Conservation (phyloP, 345 rosid genomes). For the Draba incana region DNA sequence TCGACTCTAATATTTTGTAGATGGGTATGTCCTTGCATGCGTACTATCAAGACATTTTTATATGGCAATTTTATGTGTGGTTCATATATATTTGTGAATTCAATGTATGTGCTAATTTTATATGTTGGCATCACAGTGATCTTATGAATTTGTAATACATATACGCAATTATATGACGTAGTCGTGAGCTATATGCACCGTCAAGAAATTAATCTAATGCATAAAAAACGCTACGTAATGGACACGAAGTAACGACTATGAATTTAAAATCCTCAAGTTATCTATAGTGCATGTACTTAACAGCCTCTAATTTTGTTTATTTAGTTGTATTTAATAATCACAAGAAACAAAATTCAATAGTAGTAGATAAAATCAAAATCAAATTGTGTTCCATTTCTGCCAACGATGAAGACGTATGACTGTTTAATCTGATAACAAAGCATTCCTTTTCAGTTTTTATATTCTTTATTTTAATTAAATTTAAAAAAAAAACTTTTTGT, state of each 20-base stretch:
- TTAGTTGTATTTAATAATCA: neutral
- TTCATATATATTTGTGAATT: neutral
- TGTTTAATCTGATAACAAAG: conserved; percentile 29
- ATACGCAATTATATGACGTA: conserved; percentile 5
- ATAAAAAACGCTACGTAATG: conserved; percentile 26
- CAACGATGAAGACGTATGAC: conserved; percentile 34
- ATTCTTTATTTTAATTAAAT: neutral
- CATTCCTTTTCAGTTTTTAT: conserved; percentile 6
- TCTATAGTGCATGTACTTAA: conserved; percentile 5
- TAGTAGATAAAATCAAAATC: conserved; percentile 16
- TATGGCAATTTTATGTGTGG: neutral
- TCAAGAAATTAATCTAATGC: conserved; percentile 25
- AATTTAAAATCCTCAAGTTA: neutral
- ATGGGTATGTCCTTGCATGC: no score
- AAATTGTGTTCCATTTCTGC: conserved; percentile 21
- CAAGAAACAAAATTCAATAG: neutral
- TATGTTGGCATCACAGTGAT: neutral
- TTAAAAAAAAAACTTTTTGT: neutral
- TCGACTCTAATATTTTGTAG: no score
- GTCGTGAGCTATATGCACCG: conserved; percentile 26
- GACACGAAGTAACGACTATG: conserved; percentile 30
- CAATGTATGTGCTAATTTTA: neutral
- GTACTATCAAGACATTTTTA: no score
- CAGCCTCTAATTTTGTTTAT: neutral
- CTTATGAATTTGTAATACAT: neutral